Conservation (phyloP, 1,284 basidiomycete species). For the Malassezia obtusa region DNA sequence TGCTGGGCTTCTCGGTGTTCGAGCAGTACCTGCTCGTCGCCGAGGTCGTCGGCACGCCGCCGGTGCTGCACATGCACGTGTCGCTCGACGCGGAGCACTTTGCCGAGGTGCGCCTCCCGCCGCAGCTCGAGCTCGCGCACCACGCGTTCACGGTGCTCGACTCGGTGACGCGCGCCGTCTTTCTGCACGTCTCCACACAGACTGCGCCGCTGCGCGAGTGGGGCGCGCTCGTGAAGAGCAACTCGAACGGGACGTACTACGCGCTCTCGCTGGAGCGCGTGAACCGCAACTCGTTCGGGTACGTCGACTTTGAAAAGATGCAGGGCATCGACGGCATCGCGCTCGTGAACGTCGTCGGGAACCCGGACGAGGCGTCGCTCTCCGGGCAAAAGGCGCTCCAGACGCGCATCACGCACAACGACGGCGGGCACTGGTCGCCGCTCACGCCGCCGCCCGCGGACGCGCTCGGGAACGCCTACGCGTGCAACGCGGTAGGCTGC, state of each 20-base stretch:
- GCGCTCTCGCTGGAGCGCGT: slow-evolving; percentile 73
- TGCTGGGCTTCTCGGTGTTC: slow-evolving; percentile 93
- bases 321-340: slow-evolving; percentile 90
- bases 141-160: slow-evolving; percentile 89
- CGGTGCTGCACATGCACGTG: slow-evolving; percentile 59
- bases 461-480: slow-evolving; percentile 65
- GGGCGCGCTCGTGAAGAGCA: slow-evolving; percentile 86
- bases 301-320: slow-evolving; percentile 97
- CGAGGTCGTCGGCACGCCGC: slow-evolving; percentile 55
- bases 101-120: slow-evolving; percentile 77
- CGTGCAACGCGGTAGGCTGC: slow-evolving; percentile 67
- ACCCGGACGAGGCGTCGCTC: slow-evolving; percentile 65
- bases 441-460: slow-evolving; percentile 67
- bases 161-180: slow-evolving; percentile 81
- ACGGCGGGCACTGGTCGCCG: slow-evolving; percentile 83
- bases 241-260: slow-evolving; percentile 96
- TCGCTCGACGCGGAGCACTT: slow-evolving; percentile 81
- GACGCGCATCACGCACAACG: slow-evolving; percentile 88
- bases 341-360: slow-evolving; percentile 77
- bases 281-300: slow-evolving; percentile 76
- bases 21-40: slow-evolving; percentile 90
- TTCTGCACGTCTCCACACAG: slow-evolving; percentile 89
- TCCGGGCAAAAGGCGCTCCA: slow-evolving; percentile 69
- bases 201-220: slow-evolving; percentile 64
- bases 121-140: slow-evolving; percentile 74